Evolutionary conservation across 169 alveolate genomes (phyloP).

Genomic region (Amoebophrya sp.): DNA sequence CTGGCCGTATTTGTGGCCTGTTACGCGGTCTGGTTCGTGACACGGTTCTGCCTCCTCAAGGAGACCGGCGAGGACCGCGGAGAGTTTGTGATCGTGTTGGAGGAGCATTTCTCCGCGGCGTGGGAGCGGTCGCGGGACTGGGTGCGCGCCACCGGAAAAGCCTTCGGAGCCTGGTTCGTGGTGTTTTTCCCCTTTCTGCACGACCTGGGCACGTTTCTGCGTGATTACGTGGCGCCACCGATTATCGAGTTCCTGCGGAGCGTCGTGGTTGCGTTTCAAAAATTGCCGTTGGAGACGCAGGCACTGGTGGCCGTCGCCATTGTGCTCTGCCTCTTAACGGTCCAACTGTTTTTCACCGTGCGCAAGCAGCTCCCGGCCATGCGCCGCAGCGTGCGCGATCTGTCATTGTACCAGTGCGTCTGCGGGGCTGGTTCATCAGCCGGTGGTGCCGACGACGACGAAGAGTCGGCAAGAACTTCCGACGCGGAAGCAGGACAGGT

Average conservation of each 20-base stretch:
- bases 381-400: not conserved
- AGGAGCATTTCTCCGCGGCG: not conserved
- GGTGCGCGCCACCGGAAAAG: not conserved
- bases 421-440: not conserved
- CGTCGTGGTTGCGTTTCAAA: not conserved
- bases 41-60: not conserved
- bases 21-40: not conserved
- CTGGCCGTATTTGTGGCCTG: not conserved
- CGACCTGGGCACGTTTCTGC: not conserved
- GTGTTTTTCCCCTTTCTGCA: not conserved
- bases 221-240: not conserved
- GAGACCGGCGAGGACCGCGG: not conserved
- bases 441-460: not conserved
- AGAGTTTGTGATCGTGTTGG: not conserved
- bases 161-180: not conserved
- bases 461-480: not conserved
- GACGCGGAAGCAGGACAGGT: not conserved
- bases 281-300: not conserved
- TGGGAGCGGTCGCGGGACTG: not conserved
- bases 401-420: not conserved
- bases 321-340: not conserved
- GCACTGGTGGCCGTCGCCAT: not conserved
- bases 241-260: not conserved
- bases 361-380: not conserved
- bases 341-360: not conserved